Evolutionary conservation across 2,329 filamentous ascomycete species (phyloP).

Genomic region (Tolypocladium amazonense): DNA sequence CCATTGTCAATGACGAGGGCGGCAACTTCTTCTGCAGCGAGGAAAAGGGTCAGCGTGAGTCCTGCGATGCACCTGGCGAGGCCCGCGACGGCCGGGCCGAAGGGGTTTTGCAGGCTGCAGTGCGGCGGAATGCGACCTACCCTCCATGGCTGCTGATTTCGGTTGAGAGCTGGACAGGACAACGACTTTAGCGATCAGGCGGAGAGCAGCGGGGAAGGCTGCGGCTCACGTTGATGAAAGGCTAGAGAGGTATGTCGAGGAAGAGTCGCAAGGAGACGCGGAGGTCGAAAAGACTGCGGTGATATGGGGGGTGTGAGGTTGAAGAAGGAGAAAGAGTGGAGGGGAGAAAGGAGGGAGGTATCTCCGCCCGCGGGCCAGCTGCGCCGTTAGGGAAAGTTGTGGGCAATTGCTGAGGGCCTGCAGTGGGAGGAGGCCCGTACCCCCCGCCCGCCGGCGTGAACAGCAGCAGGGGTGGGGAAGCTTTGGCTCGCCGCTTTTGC

Average conservation of each 20-base stretch:
- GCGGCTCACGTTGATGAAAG: constrained; percentile 8
- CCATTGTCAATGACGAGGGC: constrained; percentile 99
- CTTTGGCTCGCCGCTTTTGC: constrained; percentile 17
- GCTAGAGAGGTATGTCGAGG: constrained; percentile 7
- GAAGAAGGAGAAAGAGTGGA: constrained; percentile 23
- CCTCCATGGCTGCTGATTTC: constrained; percentile 46
- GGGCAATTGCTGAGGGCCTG: constrained; percentile 10
- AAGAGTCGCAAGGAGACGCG: constrained; percentile 9
- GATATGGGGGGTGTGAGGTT: constrained; percentile 12
- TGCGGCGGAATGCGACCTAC: constrained; percentile 24
- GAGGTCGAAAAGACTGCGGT: constrained; percentile 6
- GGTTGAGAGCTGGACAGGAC: constrained; percentile 18
- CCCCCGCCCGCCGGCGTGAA: not conserved
- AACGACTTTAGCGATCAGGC: constrained; percentile 9
- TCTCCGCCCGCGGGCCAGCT: not conserved
- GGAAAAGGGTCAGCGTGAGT: constrained; percentile 30
- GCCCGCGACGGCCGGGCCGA: constrained; percentile 1
- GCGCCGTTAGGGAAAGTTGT: constrained; percentile 8
- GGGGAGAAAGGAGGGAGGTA: constrained; percentile 18
- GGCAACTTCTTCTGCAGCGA: constrained; percentile 88
- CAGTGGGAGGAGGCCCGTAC: not conserved
- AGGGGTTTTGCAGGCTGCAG: not conserved
- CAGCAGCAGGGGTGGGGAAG: not conserved
- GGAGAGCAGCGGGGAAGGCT: constrained; percentile 7
- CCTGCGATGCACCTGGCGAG: constrained; percentile 2